Conservation (phyloP, 371 early-diverging fungal genomes). For the Mucor indicus region DNA sequence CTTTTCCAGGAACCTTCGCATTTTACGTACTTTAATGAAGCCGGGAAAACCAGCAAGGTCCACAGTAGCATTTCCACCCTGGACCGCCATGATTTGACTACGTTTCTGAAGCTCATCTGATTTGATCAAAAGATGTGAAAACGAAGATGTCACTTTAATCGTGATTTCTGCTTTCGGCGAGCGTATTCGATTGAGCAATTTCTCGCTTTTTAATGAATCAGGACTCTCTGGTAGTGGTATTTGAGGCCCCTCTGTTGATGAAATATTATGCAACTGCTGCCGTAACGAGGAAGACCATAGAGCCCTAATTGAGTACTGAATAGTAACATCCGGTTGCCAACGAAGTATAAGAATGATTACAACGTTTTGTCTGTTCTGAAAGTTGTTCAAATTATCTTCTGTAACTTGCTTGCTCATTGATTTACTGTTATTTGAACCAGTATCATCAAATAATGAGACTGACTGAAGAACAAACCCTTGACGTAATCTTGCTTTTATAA, state of each 20-base stretch:
- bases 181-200: constrained; percentile 21
- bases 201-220: constrained; percentile 1
- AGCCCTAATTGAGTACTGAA: constrained; percentile 77
- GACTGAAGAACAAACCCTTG: constrained; percentile 81
- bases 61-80: constrained; percentile 23
- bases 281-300: constrained; percentile 24
- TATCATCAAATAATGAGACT: constrained; percentile 39
- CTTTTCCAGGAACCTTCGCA: constrained; percentile 60
- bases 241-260: constrained; percentile 1
- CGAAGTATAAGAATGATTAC: constrained; percentile 63
- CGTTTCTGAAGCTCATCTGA: constrained; percentile 42
- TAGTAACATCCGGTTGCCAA: constrained; percentile 86
- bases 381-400: constrained; percentile 3
- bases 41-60: constrained; percentile 49
- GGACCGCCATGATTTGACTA: constrained; percentile 40
- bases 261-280: constrained; percentile 10
- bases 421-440: constrained; percentile 1
- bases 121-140: constrained; percentile 37
- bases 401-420: neutral
- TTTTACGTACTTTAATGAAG: constrained; percentile 62
- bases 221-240: constrained; percentile 12
- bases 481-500: constrained; percentile 71
- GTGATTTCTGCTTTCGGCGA: constrained; percentile 33
- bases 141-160: constrained; percentile 29
- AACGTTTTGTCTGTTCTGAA: constrained; percentile 47